phyloP scores from a whole-genome alignment of 345 rosid species.

The Mercurialis annua region DNA sequence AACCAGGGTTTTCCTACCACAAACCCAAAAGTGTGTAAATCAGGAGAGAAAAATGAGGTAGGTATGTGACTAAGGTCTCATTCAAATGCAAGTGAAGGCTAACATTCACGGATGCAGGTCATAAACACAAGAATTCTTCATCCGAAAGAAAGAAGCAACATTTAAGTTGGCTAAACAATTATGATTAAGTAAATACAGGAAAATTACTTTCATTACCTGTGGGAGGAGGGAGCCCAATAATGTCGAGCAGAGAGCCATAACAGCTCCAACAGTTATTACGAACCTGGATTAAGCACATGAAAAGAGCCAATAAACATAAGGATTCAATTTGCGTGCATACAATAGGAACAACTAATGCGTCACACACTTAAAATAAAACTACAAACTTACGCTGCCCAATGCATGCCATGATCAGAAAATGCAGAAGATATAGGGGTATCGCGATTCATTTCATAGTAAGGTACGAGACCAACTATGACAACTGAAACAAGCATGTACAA shows the following conservation, averaged over 20 bases:
- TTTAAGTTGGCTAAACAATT: slow-evolving; percentile 2
- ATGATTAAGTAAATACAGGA: background rate
- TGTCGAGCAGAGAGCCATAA: slow-evolving; percentile 93
- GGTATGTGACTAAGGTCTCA: no score
- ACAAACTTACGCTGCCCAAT: slow-evolving; percentile 91
- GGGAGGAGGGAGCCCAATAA: slow-evolving; percentile 95
- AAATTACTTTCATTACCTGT: slow-evolving; percentile 51
- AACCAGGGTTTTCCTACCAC: no score
- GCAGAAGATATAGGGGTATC: slow-evolving; percentile 99
- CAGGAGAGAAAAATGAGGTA: no score
- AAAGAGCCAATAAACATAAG: slow-evolving; percentile 8
- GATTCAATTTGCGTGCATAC: background rate
- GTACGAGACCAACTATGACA: slow-evolving; percentile 91
- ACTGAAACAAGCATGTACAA: slow-evolving; percentile 90
- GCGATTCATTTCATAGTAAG: slow-evolving; percentile 92
- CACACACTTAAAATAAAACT: background rate
- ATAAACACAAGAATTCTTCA: slow-evolving; percentile 6
- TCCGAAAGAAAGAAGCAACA: background rate
- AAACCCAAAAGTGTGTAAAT: no score
- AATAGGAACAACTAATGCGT: background rate
- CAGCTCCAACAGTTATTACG: slow-evolving; percentile 80
- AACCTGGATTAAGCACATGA: slow-evolving; percentile 45
- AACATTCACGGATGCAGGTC: background rate
- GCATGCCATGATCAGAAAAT: slow-evolving; percentile 83
- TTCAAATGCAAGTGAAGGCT: no score